phyloP scores from a whole-genome alignment of 2,329 filamentous ascomycete species.

The Salinomyces thailandicus region DNA sequence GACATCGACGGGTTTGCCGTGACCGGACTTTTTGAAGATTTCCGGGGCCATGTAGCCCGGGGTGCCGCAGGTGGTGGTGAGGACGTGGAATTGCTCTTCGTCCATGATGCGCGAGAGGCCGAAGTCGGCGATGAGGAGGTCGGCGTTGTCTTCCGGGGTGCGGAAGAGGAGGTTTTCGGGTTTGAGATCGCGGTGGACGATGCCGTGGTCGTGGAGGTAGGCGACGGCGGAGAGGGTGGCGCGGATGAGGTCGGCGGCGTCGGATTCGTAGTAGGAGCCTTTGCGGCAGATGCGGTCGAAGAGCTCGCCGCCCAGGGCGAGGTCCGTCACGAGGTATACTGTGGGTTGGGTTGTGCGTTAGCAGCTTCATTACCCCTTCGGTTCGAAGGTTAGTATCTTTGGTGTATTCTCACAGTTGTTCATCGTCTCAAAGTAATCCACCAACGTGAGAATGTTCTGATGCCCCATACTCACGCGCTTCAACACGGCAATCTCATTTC shows the following conservation, averaged over 20 bases:
- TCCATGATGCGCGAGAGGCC: constrained; percentile 96
- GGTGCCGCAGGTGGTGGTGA: constrained; percentile 95
- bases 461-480: constrained; percentile 99
- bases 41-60: constrained; percentile 99
- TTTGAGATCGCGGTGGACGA: constrained; percentile 95
- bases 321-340: constrained; percentile 94
- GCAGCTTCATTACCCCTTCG: not conserved
- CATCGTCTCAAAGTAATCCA: constrained; percentile 99
- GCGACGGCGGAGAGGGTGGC: constrained; percentile 94
- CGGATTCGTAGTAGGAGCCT: constrained; percentile 95
- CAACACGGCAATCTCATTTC: constrained; percentile 94
- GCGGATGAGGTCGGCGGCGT: constrained; percentile 89
- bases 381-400: not conserved
- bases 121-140: constrained; percentile 94
- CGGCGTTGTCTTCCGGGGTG: constrained; percentile 94
- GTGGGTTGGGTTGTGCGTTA: not conserved
- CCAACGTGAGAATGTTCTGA: constrained; percentile 92
- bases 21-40: constrained; percentile 97
- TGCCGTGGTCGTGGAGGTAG: constrained; percentile 96
- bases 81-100: constrained; percentile 92
- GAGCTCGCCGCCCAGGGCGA: constrained; percentile 89
- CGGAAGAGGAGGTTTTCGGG: constrained; percentile 95
- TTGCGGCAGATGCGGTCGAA: constrained; percentile 99
- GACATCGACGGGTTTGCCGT: constrained; percentile 95
- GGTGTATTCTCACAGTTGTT: constrained; percentile 60